These are phyloP conservation scores for Clitopilus hobsonii DNA, from an alignment of 768 basidiomycete species.

Conservation along the genomic window DNA sequence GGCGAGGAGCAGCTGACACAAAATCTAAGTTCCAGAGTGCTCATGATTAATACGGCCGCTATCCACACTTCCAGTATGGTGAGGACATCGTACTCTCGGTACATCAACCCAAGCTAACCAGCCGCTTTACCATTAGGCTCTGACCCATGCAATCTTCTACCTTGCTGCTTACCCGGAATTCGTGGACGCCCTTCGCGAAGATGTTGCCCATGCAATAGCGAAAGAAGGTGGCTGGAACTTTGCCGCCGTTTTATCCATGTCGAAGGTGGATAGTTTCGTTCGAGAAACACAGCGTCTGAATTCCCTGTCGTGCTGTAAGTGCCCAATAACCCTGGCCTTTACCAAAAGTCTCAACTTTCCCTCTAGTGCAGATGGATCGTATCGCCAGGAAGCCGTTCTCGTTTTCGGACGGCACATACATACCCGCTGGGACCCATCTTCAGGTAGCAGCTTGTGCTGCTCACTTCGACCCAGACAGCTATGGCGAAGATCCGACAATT, in stretches of 20 bases:
- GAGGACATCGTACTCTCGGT: not conserved
- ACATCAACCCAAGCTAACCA: not conserved
- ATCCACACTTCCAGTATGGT: slow-evolving; percentile 3
- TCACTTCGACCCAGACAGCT: slow-evolving; percentile 20
- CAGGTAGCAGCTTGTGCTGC: slow-evolving; percentile 11
- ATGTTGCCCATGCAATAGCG: slow-evolving; percentile 14
- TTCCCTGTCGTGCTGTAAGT: not conserved
- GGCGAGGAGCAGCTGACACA: not conserved
- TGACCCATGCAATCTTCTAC: slow-evolving; percentile 15
- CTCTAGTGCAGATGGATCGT: slow-evolving; percentile 13
- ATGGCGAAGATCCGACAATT: slow-evolving; percentile 5
- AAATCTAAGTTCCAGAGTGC: slow-evolving; percentile 1
- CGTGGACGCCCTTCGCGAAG: slow-evolving; percentile 14
- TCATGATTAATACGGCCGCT: slow-evolving; percentile 1
- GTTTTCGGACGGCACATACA: slow-evolving; percentile 28
- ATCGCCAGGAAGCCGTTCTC: slow-evolving; percentile 24
- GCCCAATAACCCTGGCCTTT: slow-evolving; percentile 7
- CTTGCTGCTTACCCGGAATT: slow-evolving; percentile 16
- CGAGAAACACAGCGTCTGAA: slow-evolving; percentile 15
- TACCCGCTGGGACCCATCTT: slow-evolving; percentile 25
- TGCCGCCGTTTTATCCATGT: slow-evolving; percentile 21
- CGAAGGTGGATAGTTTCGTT: slow-evolving; percentile 29
- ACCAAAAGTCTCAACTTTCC: not conserved
- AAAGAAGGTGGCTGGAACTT: slow-evolving; percentile 25
- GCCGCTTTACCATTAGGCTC: not conserved